Conservation (phyloP, 2,329 filamentous ascomycete genomes). For the Stenocarpella maydis region DNA sequence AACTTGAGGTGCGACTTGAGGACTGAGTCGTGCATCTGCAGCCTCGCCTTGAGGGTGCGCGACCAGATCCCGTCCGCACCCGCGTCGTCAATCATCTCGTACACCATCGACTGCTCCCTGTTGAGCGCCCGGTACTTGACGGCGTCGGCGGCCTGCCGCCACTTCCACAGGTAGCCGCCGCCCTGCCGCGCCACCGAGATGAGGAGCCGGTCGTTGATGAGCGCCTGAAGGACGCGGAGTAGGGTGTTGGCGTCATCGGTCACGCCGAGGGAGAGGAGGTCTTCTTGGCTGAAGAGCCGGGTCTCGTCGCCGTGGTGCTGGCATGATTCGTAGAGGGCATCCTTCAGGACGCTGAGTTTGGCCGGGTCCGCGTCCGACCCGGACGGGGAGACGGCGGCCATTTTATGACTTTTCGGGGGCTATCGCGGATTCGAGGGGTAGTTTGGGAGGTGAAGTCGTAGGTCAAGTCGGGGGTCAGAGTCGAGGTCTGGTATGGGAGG, state of each 20-base stretch:
- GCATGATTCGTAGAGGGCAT: conserved; percentile 64
- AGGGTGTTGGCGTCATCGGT: conserved; percentile 63
- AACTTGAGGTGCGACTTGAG: conserved; percentile 85
- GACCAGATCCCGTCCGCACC: conserved; percentile 91
- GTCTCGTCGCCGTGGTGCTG: conserved; percentile 29
- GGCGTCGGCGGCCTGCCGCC: conserved; percentile 66
- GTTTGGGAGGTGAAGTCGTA: not conserved
- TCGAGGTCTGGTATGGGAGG: not conserved
- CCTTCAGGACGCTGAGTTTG: conserved; percentile 62
- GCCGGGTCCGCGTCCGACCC: conserved; percentile 40
- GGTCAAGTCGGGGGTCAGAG: not conserved
- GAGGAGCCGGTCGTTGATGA: conserved; percentile 69
- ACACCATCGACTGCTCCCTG: conserved; percentile 85
- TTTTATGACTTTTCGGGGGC: not conserved
- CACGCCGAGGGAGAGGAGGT: conserved; percentile 45
- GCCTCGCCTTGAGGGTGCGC: conserved; percentile 79
- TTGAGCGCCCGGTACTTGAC: conserved; percentile 62
- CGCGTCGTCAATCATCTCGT: conserved; percentile 86
- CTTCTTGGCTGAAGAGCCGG: conserved; percentile 33
- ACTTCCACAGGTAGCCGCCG: conserved; percentile 63
- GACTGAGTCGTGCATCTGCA: conserved; percentile 84
- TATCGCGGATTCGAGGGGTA: not conserved
- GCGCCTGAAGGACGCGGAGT: conserved; percentile 62
- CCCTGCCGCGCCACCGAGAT: conserved; percentile 54
- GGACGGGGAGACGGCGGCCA: conserved; percentile 29